Conservation (phyloP, 345 rosid genomes). For the Viola odorata region DNA sequence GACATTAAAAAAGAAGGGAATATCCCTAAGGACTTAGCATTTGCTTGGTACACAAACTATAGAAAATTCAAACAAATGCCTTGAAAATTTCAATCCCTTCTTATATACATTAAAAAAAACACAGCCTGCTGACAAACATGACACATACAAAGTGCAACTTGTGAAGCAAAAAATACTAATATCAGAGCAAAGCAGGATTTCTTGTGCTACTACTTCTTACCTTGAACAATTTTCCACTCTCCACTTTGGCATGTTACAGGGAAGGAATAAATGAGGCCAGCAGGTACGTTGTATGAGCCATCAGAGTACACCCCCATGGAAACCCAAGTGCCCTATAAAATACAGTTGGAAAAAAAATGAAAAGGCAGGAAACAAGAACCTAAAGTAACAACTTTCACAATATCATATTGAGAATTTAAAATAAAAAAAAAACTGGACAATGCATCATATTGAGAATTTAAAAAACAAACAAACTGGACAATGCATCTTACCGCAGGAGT, state of each 20-base stretch:
- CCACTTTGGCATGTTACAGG: slow-evolving; percentile 85
- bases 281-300: slow-evolving; percentile 91
- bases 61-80: too few relatives aligned
- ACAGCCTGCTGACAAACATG: too few relatives aligned
- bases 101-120: too few relatives aligned
- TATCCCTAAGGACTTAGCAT: too few relatives aligned
- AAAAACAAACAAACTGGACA: not conserved
- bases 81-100: too few relatives aligned
- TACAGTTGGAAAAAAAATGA: not conserved
- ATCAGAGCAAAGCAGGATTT: not conserved
- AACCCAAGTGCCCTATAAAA: slow-evolving; percentile 79
- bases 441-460: not conserved
- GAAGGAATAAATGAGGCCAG: slow-evolving; percentile 95
- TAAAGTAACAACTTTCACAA: not conserved
- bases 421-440: not conserved
- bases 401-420: not conserved
- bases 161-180: too few relatives aligned
- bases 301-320: slow-evolving; percentile 99
- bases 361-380: not conserved
- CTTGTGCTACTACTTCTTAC: slow-evolving; percentile 29
- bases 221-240: slow-evolving; percentile 92
- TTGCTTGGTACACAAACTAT: too few relatives aligned
- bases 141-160: not conserved
- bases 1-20: not conserved
- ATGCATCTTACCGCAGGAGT: slow-evolving; percentile 67